Percentiles rank a stretch among this genome's conserved stretches.
phyloP scores from a whole-genome alignment of 2,329 filamentous ascomycete species.

The Colletotrichum agaves region DNA sequence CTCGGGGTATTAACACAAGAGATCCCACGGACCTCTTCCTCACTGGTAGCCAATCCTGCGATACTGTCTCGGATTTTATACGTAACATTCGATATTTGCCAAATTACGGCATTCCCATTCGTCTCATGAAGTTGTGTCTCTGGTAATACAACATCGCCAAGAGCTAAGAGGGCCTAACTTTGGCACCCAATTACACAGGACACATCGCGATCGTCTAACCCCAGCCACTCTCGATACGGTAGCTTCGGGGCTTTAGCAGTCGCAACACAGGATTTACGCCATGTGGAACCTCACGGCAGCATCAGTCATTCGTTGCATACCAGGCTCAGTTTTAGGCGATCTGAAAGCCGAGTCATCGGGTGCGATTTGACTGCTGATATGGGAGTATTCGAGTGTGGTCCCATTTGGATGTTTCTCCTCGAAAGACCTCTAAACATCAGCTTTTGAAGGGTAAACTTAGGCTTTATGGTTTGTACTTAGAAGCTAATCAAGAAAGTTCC shows the following conservation, averaged over 20 bases:
- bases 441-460: neutral
- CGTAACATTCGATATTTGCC: neutral
- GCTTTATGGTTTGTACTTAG: slow-evolving; percentile 35
- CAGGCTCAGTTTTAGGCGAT: neutral
- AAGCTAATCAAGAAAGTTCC: slow-evolving; percentile 44
- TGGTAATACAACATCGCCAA: slow-evolving; percentile 24
- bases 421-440: slow-evolving; percentile 29
- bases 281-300: slow-evolving; percentile 32
- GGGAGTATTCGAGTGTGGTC: slow-evolving; percentile 28
- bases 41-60: neutral
- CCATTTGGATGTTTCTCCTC: slow-evolving; percentile 30
- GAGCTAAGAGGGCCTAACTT: slow-evolving; percentile 32
- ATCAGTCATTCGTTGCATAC: slow-evolving; percentile 19
- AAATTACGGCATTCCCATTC: neutral
- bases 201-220: slow-evolving; percentile 21
- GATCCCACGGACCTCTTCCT: slow-evolving; percentile 4
- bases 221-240: slow-evolving; percentile 22
- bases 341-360: neutral
- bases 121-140: slow-evolving; percentile 5
- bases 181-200: slow-evolving; percentile 34
- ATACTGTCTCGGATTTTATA: slow-evolving; percentile 7
- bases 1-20: neutral
- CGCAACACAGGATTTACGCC: slow-evolving; percentile 23
- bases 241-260: slow-evolving; percentile 18
- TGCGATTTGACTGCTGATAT: slow-evolving; percentile 8